Percentiles rank a stretch among this genome's conserved stretches.
Conservation (phyloP, 2,329 filamentous ascomycete species). For the Penicillium crustosum region DNA sequence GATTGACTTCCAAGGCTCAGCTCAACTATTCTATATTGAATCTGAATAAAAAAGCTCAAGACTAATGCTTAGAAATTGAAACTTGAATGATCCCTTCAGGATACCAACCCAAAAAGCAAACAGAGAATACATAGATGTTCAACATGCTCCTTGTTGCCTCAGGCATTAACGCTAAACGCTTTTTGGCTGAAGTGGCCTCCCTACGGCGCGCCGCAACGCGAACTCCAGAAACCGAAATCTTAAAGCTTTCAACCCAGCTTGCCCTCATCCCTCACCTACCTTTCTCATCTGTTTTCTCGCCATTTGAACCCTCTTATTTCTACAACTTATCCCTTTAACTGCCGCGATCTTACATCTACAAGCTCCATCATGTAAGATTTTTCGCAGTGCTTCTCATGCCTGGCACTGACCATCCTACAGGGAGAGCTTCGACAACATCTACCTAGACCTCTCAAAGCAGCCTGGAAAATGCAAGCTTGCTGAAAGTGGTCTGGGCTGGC, state of each 20-base stretch:
- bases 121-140: background rate
- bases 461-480: conserved; percentile 91
- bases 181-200: conserved; percentile 24
- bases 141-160: background rate
- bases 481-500: conserved; percentile 94
- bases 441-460: conserved; percentile 91
- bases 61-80: too few species aligned
- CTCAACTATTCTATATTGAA: background rate
- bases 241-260: conserved; percentile 16
- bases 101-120: background rate
- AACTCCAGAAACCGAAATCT: conserved; percentile 24
- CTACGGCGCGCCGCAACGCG: conserved; percentile 26
- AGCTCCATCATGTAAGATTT: conserved; percentile 38
- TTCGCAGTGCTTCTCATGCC: background rate
- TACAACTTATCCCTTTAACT: background rate
- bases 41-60: too few species aligned
- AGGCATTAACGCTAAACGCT: conserved; percentile 19
- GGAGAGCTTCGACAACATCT: conserved; percentile 97
- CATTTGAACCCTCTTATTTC: background rate
- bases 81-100: background rate
- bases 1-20: too few species aligned
- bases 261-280: conserved; percentile 1
- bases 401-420: conserved; percentile 38
- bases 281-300: background rate
- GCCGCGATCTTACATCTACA: conserved; percentile 15